Conservation (phyloP, 345 rosid species). For the Triadica sebifera region DNA sequence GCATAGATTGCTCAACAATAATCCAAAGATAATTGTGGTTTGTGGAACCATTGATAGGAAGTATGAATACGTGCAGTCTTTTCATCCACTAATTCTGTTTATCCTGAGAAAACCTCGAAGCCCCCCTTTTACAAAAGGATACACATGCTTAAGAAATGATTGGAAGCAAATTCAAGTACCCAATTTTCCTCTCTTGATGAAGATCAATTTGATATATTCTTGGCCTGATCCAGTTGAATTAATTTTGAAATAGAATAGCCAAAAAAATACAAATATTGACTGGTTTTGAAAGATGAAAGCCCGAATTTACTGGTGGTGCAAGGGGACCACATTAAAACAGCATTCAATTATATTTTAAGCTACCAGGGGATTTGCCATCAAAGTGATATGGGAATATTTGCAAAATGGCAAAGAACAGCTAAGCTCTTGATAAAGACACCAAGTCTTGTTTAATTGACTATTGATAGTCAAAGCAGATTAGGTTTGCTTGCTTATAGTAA, state of each 20-base stretch:
- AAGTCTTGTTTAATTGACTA: conserved; percentile 21
- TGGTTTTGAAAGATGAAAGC: conserved; percentile 23
- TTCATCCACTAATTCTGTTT: conserved; percentile 15
- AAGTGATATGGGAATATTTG: conserved; percentile 20
- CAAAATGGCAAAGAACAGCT: conserved; percentile 32
- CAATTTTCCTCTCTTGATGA: conserved; percentile 9
- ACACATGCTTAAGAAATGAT: conserved; percentile 19
- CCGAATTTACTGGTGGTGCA: no score
- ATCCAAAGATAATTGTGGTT: background rate
- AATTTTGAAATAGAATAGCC: conserved; percentile 13
- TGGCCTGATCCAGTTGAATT: conserved; percentile 13
- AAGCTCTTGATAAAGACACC: conserved; percentile 34
- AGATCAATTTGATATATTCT: conserved; percentile 33
- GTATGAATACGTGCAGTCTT: conserved; percentile 23
- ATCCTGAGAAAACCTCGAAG: background rate
- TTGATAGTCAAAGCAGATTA: background rate
- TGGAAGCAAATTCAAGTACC: conserved; percentile 21
- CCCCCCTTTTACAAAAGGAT: background rate
- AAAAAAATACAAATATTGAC: conserved; percentile 27
- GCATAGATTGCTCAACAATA: background rate
- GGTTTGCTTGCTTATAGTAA: background rate
- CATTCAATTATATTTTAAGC: conserved; percentile 8
- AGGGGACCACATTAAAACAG: conserved; percentile 28
- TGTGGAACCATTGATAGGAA: background rate
- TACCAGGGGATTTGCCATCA: conserved; percentile 27